phyloP scores from a whole-genome alignment of 2,329 filamentous ascomycete genomes.

The Bipolaris bicolor region DNA sequence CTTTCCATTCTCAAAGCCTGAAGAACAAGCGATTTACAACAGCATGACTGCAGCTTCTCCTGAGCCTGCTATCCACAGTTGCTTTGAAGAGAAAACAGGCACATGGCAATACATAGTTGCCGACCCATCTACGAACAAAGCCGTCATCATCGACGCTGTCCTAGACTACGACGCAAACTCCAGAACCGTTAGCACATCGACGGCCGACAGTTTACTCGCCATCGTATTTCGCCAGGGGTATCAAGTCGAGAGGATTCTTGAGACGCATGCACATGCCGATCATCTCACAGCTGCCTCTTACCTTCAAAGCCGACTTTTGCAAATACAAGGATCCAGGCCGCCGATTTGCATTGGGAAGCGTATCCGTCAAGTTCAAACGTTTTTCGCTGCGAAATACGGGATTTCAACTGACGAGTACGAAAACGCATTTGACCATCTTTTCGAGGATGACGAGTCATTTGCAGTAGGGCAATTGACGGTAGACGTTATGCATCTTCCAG shows the following conservation, averaged over 20 bases:
- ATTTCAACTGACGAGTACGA: slow-evolving; percentile 54
- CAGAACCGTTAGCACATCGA: slow-evolving; percentile 55
- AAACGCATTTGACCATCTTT: slow-evolving; percentile 60
- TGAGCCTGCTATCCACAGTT: slow-evolving; percentile 25
- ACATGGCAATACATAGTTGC: slow-evolving; percentile 68
- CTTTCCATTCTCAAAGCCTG: not conserved
- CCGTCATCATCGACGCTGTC: slow-evolving; percentile 68
- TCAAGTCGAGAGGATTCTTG: slow-evolving; percentile 60
- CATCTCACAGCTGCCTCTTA: slow-evolving; percentile 66
- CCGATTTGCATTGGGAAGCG: slow-evolving; percentile 62
- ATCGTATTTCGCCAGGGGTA: slow-evolving; percentile 56
- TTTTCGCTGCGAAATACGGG: slow-evolving; percentile 59
- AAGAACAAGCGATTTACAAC: not conserved
- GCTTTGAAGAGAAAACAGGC: slow-evolving; percentile 52
- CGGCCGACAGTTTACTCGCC: slow-evolving; percentile 60
- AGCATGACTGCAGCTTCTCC: not conserved
- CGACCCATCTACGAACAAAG: slow-evolving; percentile 56
- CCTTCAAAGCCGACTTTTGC: slow-evolving; percentile 53
- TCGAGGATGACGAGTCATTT: slow-evolving; percentile 62
- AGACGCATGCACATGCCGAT: slow-evolving; percentile 68
- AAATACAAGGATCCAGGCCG: slow-evolving; percentile 50
- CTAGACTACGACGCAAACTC: slow-evolving; percentile 61
- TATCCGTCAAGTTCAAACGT: slow-evolving; percentile 59
- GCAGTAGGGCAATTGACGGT: slow-evolving; percentile 56
- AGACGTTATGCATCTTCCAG: slow-evolving; percentile 62